These are phyloP conservation scores for Lentinula raphanica DNA, from an alignment of 768 basidiomycete genomes.

Conservation along the genomic window DNA sequence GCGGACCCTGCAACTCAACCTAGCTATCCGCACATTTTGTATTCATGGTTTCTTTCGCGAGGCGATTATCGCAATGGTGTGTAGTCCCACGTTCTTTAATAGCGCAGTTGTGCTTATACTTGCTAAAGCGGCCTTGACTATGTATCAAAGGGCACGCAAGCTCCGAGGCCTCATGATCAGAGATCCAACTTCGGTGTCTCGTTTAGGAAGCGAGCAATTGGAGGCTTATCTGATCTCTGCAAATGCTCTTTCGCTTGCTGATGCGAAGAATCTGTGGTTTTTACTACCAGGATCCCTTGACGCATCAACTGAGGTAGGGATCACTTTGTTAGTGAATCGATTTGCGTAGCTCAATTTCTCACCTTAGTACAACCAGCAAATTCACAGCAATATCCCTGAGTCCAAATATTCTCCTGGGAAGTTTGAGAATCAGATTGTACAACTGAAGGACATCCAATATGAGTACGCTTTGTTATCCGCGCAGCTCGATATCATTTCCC, in stretches of 20 bases:
- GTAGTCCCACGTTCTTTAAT: slow-evolving; percentile 21
- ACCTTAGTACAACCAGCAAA: slow-evolving; percentile 61
- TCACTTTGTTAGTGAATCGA: slow-evolving; percentile 12
- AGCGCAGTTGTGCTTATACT: slow-evolving; percentile 1
- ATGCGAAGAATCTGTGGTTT: slow-evolving; percentile 80
- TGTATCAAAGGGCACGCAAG: slow-evolving; percentile 89
- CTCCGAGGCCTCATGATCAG: slow-evolving; percentile 50
- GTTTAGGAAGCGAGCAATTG: slow-evolving; percentile 60
- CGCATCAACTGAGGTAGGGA: slow-evolving; percentile 42
- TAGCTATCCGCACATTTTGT: slow-evolving; percentile 86
- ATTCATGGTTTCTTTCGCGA: slow-evolving; percentile 84
- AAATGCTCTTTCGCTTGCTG: slow-evolving; percentile 81
- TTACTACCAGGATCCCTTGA: slow-evolving; percentile 54
- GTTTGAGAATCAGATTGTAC: slow-evolving; percentile 72
- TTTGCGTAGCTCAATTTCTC: slow-evolving; percentile 8
- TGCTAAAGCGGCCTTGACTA: slow-evolving; percentile 71
- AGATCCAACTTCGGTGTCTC: slow-evolving; percentile 33
- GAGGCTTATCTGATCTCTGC: slow-evolving; percentile 84
- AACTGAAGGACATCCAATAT: slow-evolving; percentile 72
- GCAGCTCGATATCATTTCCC: slow-evolving; percentile 66
- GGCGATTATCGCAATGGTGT: slow-evolving; percentile 90
- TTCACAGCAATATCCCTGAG: slow-evolving; percentile 73
- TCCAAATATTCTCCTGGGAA: slow-evolving; percentile 57
- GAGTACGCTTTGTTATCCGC: slow-evolving; percentile 75
- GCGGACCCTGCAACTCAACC: slow-evolving; percentile 83